Evolutionary conservation across 441 rosid genomes (phyloP), one percentile per base, ranked within the genome.

Genomic region (Gossypium trilobum): DNA sequence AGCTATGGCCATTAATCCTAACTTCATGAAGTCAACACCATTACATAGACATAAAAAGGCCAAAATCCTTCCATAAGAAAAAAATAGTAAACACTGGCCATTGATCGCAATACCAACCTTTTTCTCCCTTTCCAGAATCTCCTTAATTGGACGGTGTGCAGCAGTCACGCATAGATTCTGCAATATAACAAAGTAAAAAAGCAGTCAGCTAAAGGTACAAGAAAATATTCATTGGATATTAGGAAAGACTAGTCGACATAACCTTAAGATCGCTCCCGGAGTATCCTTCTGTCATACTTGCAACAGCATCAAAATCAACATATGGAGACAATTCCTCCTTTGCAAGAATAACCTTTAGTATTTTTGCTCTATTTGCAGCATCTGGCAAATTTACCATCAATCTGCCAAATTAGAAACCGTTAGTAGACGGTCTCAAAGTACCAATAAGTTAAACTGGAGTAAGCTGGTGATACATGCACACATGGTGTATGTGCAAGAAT

Each of bases 211-310:
- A 25, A 31, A 66, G 20, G 19, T 54, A 14, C 67, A 66, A 0
- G 42, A 39, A 20, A 4, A 25, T 51, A 23, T 17, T 65, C 27
- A 62, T 54, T 29, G 11, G 22, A 66, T 2, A 60, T 9, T 13
- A 50, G 11, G 36, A 46, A 73, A 75, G 73, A 17, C 20, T 31
- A 25, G 50, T 51, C 51, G 27, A 77, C 82, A 85, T 79, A 31
- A 90, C 97, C 95, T 89, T 90, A 31, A 90, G 91, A 82, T 92
- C 96, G 68, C 97, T 92, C 78, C 93, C 96, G 36, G 96, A 89
- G 73, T 92, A 90, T 74, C 96, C 96, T 74, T 87, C 94, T 0
- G 92, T 86, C 89, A 90, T 85, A 68, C 74, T 81, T 10, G 95
- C 97, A 78, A 90, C 50, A 16, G 87, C 85, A 81, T 92, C 96